Conservation (phyloP, 2,329 filamentous ascomycete species). For the Fusarium nygamai region DNA sequence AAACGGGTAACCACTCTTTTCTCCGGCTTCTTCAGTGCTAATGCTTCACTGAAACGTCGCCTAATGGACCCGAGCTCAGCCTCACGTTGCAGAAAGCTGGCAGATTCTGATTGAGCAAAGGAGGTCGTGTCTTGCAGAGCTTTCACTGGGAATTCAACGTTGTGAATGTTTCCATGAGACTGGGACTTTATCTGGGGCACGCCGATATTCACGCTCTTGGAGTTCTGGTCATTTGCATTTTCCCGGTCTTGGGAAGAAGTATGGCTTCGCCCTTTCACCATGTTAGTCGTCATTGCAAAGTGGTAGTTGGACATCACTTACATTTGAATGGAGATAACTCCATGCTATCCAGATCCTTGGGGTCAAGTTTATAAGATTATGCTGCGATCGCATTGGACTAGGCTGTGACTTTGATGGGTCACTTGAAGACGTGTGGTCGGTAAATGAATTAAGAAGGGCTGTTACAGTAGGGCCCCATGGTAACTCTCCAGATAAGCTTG, state of each 20-base stretch:
- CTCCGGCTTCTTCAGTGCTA: conserved; percentile 44
- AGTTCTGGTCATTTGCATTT: conserved; percentile 24
- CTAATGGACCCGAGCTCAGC: conserved; percentile 52
- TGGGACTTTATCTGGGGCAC: not conserved
- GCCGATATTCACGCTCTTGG: not conserved
- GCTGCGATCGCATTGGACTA: conserved; percentile 44
- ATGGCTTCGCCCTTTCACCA: conserved; percentile 10
- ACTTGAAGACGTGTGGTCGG: conserved; percentile 46
- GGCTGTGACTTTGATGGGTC: conserved; percentile 50
- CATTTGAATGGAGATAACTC: conserved; percentile 50
- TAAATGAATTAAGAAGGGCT: conserved; percentile 22
- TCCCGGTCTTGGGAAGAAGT: conserved; percentile 37
- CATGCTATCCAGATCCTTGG: conserved; percentile 48
- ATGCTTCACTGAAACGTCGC: conserved; percentile 52
- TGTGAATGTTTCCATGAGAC: not conserved
- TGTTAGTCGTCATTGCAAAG: not conserved
- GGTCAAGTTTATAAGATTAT: conserved; percentile 44
- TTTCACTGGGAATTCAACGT: not conserved
- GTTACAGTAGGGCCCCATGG: conserved; percentile 20
- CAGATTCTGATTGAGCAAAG: conserved; percentile 47
- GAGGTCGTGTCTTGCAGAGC: conserved; percentile 14
- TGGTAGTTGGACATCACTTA: conserved; percentile 22
- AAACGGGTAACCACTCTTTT: conserved; percentile 52
- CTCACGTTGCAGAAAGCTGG: conserved; percentile 52
- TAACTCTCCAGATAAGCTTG: conserved; percentile 1